A percentile compares a stretch with the other conserved stretches of the same genome.
These are phyloP conservation scores for Nematocida parisii DNA, from an alignment of 371 early-diverging fungal species.

Conservation along the genomic window DNA sequence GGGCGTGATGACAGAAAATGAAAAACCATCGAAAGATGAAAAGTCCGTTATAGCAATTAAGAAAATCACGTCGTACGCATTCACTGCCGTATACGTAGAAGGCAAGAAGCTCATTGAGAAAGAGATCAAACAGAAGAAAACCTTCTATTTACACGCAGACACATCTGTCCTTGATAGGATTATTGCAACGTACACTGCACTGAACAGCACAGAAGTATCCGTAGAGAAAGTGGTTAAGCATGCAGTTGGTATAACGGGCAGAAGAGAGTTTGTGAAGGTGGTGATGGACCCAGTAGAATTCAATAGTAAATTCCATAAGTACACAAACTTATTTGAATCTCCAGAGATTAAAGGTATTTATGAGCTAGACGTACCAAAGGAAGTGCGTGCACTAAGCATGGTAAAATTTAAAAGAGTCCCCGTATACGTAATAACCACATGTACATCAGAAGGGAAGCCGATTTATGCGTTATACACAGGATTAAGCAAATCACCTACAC, in stretches of 20 bases:
- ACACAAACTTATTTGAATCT: constrained; percentile 37
- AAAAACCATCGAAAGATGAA: not conserved
- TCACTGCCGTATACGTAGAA: not conserved
- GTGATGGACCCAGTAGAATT: constrained; percentile 41
- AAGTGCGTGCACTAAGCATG: not conserved
- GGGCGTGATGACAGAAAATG: not conserved
- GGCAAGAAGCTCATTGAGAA: not conserved
- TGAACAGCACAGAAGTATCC: not conserved
- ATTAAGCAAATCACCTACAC: not conserved
- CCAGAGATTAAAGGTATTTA: constrained; percentile 26
- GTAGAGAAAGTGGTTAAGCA: not conserved
- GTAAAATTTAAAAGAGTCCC: constrained; percentile 21
- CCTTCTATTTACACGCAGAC: constrained; percentile 44
- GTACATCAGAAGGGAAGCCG: not conserved
- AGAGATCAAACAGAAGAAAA: constrained; percentile 6
- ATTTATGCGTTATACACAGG: constrained; percentile 9
- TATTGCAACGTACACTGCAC: not conserved
- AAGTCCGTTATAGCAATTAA: not conserved
- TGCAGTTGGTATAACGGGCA: not conserved
- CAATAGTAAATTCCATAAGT: constrained; percentile 18
- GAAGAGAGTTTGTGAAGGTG: constrained; percentile 20
- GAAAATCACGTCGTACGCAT: not conserved
- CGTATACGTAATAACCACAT: not conserved
- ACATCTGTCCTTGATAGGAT: constrained; percentile 1
- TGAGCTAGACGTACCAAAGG: constrained; percentile 27